Conservation (phyloP, 352 stramenopile genomes). For the Globisporangium camurandrum region DNA sequence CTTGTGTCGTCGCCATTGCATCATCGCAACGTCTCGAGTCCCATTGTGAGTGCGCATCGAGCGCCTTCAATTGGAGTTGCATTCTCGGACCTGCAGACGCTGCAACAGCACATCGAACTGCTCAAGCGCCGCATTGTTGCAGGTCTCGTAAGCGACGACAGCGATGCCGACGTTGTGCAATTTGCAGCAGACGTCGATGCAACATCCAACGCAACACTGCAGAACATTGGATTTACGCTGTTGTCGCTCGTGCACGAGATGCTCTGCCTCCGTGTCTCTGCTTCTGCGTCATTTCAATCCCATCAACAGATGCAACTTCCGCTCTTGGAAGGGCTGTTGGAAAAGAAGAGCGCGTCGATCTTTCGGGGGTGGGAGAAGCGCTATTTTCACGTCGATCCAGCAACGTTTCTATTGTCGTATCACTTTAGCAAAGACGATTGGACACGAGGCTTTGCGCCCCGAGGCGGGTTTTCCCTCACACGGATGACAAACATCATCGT, state of each 20-base stretch:
- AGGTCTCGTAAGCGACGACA: conserved; percentile 26
- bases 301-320: conserved; percentile 32
- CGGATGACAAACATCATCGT: conserved; percentile 55
- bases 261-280: conserved; percentile 32
- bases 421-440: conserved; percentile 62
- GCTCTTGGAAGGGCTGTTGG: conserved; percentile 52
- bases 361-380: conserved; percentile 62
- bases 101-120: conserved; percentile 48
- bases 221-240: conserved; percentile 35
- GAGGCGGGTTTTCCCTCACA: conserved; percentile 45
- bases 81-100: conserved; percentile 30
- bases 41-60: background rate
- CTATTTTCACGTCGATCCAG: conserved; percentile 62
- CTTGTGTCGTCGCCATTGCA: background rate
- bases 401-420: conserved; percentile 62
- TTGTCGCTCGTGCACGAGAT: conserved; percentile 51
- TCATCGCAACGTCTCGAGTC: no score
- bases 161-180: conserved; percentile 30
- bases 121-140: conserved; percentile 39
- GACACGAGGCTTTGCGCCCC: conserved; percentile 49
- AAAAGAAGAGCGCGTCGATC: conserved; percentile 75
- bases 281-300: conserved; percentile 18
- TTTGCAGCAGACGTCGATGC: conserved; percentile 31
- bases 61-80: no score
- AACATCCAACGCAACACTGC: conserved; percentile 29